Base-by-base conservation (phyloP, 805 yeast genomes). In the Lachancea sp. region DNA sequence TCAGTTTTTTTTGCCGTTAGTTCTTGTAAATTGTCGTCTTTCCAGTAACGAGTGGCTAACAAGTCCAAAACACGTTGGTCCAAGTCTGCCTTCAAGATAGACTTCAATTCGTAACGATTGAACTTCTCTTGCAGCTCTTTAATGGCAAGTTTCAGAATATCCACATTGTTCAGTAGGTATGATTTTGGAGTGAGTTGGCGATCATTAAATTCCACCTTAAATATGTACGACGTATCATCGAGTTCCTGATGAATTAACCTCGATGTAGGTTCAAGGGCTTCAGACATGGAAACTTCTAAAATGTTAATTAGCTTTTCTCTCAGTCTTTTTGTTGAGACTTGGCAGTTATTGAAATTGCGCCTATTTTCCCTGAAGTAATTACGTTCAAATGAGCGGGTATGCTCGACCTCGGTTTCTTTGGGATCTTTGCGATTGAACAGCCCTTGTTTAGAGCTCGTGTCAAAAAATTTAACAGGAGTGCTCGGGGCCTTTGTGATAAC, bases 141-240 rank as follows among this genome's bases (percentile, higher is more conserved):
- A 44, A 90, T 80, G 0, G 87, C 81, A 29, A 83, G 70, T 60
- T 92, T 92, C 55, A 94, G 71, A 36, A 83, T 68, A 61, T 92
- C 99, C 24, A 92, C 77, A 41, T 92, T 86, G 56, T 85, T 90
- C 17, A 97, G 95, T 51, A 92, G 71, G 57, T 92, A 92, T 43
- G 95, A 86, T 55, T 88, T 92, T 12, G 97, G 95, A 0, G 99
- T 92, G 47, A 92, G 70, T 25, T 83, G 85, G 40, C 97, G 76
- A 62, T 92, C 99, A 58, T 92, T 92, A 64, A 88, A 92, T 61
- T 92, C 97, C 18, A 92, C 99, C 60, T 92, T 92, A 67, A 87
- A 92, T 58, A 82, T 79, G 59, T 92, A 92, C 1, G 92, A 68
- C 0, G 97, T 78, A 54, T 94, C 98, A 59, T 94, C 99, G 32